Evolutionary conservation across 2,329 filamentous ascomycete genomes (phyloP).

Genomic region (Colletotrichum sublineola): DNA sequence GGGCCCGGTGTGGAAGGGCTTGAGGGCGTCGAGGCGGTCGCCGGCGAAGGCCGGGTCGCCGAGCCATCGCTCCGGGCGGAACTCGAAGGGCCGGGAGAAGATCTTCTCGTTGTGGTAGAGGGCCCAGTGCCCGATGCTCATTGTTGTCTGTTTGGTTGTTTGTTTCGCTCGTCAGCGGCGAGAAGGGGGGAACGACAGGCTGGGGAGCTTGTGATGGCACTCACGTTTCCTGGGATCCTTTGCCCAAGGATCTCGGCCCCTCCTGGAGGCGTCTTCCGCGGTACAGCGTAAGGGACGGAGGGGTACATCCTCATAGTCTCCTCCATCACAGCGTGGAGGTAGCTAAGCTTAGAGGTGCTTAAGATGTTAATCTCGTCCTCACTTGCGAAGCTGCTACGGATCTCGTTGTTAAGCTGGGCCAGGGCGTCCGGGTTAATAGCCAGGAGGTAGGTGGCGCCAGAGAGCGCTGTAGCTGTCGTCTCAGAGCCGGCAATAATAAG

Average conservation of each 20-base stretch:
- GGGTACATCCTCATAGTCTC: slow-evolving; percentile 60
- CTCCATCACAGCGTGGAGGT: slow-evolving; percentile 57
- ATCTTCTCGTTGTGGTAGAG: slow-evolving; percentile 58
- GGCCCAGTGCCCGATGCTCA: slow-evolving; percentile 60
- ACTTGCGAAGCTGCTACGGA: slow-evolving; percentile 51
- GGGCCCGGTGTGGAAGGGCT: slow-evolving; percentile 36
- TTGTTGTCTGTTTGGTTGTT: slow-evolving; percentile 51
- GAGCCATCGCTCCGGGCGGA: slow-evolving; percentile 61
- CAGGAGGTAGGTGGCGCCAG: slow-evolving; percentile 49
- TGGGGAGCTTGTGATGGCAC: slow-evolving; percentile 3
- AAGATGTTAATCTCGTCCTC: slow-evolving; percentile 54
- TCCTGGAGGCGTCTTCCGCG: slow-evolving; percentile 48
- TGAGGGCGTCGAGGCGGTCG: slow-evolving; percentile 34
- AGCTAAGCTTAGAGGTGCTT: slow-evolving; percentile 50
- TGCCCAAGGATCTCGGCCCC: slow-evolving; percentile 50
- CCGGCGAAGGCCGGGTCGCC: slow-evolving; percentile 30
- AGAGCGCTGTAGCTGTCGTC: slow-evolving; percentile 51
- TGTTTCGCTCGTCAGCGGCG: background rate
- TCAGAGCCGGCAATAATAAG: slow-evolving; percentile 54
- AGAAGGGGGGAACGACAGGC: slow-evolving; percentile 7
- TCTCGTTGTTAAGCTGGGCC: slow-evolving; percentile 53
- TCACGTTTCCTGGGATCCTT: slow-evolving; percentile 51
- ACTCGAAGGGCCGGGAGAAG: slow-evolving; percentile 60
- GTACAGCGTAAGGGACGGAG: slow-evolving; percentile 45
- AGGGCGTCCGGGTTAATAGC: slow-evolving; percentile 49